Evolutionary conservation across 2,329 filamentous ascomycete genomes (phyloP).

Genomic region (Knufia petricola): DNA sequence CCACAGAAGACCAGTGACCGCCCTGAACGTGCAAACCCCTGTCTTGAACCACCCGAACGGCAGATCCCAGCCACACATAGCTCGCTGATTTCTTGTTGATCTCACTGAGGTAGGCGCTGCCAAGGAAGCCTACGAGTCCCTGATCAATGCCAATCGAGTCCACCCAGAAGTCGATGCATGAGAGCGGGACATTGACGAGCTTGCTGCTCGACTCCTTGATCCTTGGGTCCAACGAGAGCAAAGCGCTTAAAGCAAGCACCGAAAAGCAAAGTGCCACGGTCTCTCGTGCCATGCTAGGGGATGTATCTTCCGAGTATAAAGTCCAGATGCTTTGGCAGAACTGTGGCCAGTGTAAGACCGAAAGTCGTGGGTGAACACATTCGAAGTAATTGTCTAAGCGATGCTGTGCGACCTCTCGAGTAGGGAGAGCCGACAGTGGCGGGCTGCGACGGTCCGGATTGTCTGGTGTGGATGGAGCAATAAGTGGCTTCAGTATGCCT

Average conservation of each 20-base stretch:
- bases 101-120: constrained; percentile 72
- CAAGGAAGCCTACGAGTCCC: constrained; percentile 60
- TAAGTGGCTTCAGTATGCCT: constrained; percentile 69
- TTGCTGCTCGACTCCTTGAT: constrained; percentile 29
- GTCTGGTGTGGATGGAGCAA: constrained; percentile 34
- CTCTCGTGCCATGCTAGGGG: constrained; percentile 52
- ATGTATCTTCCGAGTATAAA: constrained; percentile 58
- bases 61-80: constrained; percentile 74
- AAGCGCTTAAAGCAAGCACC: constrained; percentile 69
- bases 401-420: constrained; percentile 59
- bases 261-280: constrained; percentile 77
- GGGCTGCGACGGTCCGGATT: constrained; percentile 14
- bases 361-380: constrained; percentile 69
- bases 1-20: constrained; percentile 62
- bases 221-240: constrained; percentile 52
- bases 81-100: constrained; percentile 77
- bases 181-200: constrained; percentile 62
- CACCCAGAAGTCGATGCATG: constrained; percentile 68
- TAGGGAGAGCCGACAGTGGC: constrained; percentile 55
- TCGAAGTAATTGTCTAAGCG: constrained; percentile 67
- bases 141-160: constrained; percentile 69
- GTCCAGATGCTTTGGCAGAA: constrained; percentile 68
- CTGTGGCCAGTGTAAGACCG: constrained; percentile 78
- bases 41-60: constrained; percentile 72
- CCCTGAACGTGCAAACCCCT: constrained; percentile 70